These are phyloP conservation scores for Amanita rubescens DNA, from an alignment of 768 basidiomycete species.

Conservation along the genomic window DNA sequence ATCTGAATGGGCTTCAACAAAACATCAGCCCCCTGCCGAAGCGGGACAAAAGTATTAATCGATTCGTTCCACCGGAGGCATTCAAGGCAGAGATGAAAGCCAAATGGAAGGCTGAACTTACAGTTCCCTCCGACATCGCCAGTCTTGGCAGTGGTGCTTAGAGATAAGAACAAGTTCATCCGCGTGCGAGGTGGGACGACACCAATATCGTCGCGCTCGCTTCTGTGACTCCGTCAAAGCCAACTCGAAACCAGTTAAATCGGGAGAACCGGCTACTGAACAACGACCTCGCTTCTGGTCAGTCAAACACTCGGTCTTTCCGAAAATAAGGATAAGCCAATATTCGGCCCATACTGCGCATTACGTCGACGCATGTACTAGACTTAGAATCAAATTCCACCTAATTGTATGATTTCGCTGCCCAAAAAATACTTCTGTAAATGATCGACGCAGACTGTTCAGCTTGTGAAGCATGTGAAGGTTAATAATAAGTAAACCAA, in stretches of 20 bases:
- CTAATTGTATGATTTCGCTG: too few species aligned
- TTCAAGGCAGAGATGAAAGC: slow-evolving; percentile 13
- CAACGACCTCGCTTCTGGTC: slow-evolving; percentile 26
- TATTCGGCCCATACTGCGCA: too few species aligned
- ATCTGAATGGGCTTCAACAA: slow-evolving; percentile 34
- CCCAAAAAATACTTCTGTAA: too few species aligned
- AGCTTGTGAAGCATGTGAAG: too few species aligned
- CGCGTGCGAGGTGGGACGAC: slow-evolving; percentile 18
- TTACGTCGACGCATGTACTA: too few species aligned
- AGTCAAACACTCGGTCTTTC: slow-evolving; percentile 51
- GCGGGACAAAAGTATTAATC: slow-evolving; percentile 16
- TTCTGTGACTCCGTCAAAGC: slow-evolving; percentile 21
- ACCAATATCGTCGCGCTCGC: slow-evolving; percentile 15
- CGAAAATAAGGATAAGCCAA: too few species aligned
- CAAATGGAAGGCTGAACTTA: slow-evolving; percentile 42
- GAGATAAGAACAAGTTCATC: slow-evolving; percentile 16
- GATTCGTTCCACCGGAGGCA: slow-evolving; percentile 28
- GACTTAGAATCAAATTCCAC: too few species aligned
- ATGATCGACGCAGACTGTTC: too few species aligned
- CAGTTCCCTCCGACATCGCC: slow-evolving; percentile 58
- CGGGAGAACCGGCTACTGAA: neutral
- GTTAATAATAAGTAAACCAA: neutral
- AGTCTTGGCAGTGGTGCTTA: slow-evolving; percentile 19
- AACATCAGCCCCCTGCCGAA: neutral
- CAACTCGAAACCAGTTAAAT: slow-evolving; percentile 5